Evolutionary conservation across 306 rosid genomes (phyloP).

Genomic region (Vachellia collinsii): DNA sequence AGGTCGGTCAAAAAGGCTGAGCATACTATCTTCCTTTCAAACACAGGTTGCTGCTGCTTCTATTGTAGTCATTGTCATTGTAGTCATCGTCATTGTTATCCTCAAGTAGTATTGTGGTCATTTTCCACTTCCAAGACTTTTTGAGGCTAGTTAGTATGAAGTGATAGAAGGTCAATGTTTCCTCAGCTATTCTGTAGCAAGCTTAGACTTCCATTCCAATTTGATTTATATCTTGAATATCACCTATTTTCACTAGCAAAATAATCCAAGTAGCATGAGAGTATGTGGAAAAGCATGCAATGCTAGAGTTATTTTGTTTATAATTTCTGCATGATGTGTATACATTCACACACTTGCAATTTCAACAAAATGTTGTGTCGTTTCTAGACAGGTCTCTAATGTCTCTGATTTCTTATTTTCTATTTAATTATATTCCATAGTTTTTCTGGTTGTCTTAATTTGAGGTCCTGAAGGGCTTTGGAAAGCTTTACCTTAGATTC

Average conservation of each 20-base stretch:
- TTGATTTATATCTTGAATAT: not conserved
- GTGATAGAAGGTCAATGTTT: not conserved
- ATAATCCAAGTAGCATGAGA: not conserved
- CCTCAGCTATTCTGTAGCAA: not conserved
- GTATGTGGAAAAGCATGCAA: not conserved
- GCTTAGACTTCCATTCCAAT: not conserved
- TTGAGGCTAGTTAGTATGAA: not conserved
- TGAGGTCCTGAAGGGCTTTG: not conserved
- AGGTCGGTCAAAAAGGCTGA: not conserved
- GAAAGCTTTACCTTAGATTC: not conserved
- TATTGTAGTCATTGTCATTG: not conserved
- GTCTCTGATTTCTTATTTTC: not conserved
- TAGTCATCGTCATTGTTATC: not conserved
- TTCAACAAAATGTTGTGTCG: not conserved
- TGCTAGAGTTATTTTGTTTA: too few relatives aligned
- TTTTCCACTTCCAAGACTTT: not conserved
- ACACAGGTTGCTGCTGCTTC: too few relatives aligned
- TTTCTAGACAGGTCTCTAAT: not conserved
- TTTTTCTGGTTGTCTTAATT: not conserved
- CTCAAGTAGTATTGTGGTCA: not conserved
- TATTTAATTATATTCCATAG: not conserved
- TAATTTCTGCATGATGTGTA: not conserved
- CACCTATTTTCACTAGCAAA: not conserved
- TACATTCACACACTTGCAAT: too few relatives aligned
- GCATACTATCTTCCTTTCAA: not conserved